A percentile compares a stretch with the other conserved stretches of the same genome.
Conservation (phyloP, 2,329 filamentous ascomycete species). For the Pseudogymnoascus pannorum region DNA sequence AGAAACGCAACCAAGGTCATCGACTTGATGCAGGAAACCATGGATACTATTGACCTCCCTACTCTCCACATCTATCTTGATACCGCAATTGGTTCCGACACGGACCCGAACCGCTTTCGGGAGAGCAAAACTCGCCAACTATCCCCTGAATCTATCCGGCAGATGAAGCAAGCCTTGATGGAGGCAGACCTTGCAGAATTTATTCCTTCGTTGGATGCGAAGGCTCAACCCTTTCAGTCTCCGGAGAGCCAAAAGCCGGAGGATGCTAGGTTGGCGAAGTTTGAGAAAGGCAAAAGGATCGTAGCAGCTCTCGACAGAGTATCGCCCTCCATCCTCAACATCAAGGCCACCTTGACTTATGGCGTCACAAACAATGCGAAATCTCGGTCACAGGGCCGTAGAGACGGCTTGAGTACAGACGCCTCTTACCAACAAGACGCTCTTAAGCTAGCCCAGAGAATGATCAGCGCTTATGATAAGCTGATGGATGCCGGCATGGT, state of each 20-base stretch:
- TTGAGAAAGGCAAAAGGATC: slow-evolving; percentile 44
- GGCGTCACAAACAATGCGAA: slow-evolving; percentile 13
- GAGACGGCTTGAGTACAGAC: not conserved
- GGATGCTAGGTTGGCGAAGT: slow-evolving; percentile 28
- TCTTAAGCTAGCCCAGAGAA: slow-evolving; percentile 22
- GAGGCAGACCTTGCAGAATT: not conserved
- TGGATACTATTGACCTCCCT: slow-evolving; percentile 42
- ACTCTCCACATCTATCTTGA: slow-evolving; percentile 50
- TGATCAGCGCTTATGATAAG: slow-evolving; percentile 29
- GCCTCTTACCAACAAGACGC: slow-evolving; percentile 15
- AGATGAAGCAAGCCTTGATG: not conserved
- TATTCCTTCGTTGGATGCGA: slow-evolving; percentile 12
- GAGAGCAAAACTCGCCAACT: slow-evolving; percentile 1
- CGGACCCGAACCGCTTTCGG: slow-evolving; percentile 34
- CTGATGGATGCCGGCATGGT: slow-evolving; percentile 25
- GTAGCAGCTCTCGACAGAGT: slow-evolving; percentile 42
- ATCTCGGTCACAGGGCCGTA: not conserved
- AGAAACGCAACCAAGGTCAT: slow-evolving; percentile 58
- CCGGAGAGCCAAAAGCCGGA: not conserved
- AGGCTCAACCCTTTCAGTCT: slow-evolving; percentile 8
- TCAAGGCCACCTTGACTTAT: slow-evolving; percentile 22
- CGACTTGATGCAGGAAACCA: slow-evolving; percentile 47
- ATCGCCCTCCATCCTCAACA: slow-evolving; percentile 21
- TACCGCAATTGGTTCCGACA: slow-evolving; percentile 39
- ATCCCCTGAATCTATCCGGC: not conserved